Conservation (phyloP, 139 green algal species). For the Micractinium sp. region DNA sequence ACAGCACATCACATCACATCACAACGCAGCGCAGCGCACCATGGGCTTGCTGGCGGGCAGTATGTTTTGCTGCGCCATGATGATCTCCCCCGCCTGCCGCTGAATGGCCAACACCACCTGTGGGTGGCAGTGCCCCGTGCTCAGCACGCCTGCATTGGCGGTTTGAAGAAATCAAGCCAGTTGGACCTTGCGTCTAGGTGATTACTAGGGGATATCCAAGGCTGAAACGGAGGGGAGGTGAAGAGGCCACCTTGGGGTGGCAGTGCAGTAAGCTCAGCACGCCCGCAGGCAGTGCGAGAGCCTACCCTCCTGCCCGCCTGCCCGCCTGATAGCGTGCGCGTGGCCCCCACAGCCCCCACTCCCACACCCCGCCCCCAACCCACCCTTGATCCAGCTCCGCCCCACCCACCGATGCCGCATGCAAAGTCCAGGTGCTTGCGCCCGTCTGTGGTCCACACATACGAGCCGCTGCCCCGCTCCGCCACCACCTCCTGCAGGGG, state of each 20-base stretch:
- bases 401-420: conserved; percentile 67
- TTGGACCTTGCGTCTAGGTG: no score
- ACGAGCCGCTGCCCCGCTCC: conserved; percentile 62
- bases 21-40: neutral
- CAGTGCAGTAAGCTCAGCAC: no score
- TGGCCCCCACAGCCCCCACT: no score
- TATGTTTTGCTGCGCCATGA: conserved; percentile 89
- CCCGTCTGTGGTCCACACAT: conserved; percentile 71
- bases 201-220: no score
- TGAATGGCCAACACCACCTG: conserved; percentile 79
- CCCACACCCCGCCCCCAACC: neutral
- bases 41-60: conserved; percentile 52
- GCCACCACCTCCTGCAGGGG: conserved; percentile 74
- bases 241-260: no score
- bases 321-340: no score
- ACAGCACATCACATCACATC: neutral
- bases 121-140: conserved; percentile 87
- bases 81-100: conserved; percentile 70
- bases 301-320: no score
- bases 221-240: no score
- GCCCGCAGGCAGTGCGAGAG: no score
- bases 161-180: no score
- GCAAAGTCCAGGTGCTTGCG: conserved; percentile 79
- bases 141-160: conserved; percentile 53
- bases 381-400: neutral